Percentiles rank a stretch among this genome's conserved stretches.
Conservation (phyloP, 768 basidiomycete genomes). For the Strobilomyces dryophilus region DNA sequence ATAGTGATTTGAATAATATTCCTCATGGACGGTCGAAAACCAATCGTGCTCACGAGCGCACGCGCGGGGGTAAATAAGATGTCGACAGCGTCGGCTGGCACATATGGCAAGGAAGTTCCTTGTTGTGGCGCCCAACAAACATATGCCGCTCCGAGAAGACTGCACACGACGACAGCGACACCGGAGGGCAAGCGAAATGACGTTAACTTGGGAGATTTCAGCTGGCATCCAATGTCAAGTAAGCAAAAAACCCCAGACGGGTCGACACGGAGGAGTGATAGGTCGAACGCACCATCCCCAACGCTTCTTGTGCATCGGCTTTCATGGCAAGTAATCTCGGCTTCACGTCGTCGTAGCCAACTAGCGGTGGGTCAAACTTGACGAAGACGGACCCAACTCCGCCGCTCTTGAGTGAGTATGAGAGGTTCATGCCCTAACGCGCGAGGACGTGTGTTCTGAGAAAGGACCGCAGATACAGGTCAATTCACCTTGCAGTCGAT, state of each 20-base stretch:
- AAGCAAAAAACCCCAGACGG: neutral
- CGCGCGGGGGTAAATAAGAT: constrained; percentile 21
- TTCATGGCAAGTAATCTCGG: neutral
- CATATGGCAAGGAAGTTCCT: constrained; percentile 14
- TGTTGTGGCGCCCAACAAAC: constrained; percentile 15
- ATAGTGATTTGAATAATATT: constrained; percentile 2
- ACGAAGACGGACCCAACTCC: constrained; percentile 46
- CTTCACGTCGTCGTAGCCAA: neutral
- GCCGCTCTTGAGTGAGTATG: constrained; percentile 52
- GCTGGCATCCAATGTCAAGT: constrained; percentile 30
- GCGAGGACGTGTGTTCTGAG: neutral
- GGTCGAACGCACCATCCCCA: constrained; percentile 34
- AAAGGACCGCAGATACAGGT: neutral
- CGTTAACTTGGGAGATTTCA: neutral
- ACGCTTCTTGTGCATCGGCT: neutral
- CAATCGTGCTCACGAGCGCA: constrained; percentile 9
- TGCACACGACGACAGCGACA: constrained; percentile 12
- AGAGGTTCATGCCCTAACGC: constrained; percentile 63
- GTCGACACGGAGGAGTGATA: neutral
- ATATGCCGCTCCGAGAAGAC: constrained; percentile 17
- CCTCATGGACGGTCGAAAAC: constrained; percentile 14
- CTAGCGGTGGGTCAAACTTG: constrained; percentile 64
- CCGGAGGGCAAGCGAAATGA: constrained; percentile 37
- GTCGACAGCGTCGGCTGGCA: constrained; percentile 14
- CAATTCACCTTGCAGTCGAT: constrained; percentile 60